Base-by-base conservation (phyloP, 495 filamentous ascomycete species). In the Arthonia radiata region DNA sequence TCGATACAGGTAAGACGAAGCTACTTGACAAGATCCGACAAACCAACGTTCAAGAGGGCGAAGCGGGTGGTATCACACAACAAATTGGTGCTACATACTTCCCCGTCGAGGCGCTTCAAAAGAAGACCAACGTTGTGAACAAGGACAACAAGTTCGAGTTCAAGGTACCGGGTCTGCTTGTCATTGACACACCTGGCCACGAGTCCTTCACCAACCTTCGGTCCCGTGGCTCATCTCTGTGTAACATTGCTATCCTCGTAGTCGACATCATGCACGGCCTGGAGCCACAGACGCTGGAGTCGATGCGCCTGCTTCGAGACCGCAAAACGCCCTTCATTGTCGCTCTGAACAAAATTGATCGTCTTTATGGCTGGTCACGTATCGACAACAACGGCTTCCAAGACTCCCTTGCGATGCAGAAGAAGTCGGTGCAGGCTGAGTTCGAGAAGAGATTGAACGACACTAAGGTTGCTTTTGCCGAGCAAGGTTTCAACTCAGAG, bases 181-280 rank as follows among this genome's bases (percentile, higher is more conserved):
- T 99, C 36, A 99, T 99, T 43, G 89, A 99, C 56, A 99, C 89
- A 4, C 89, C 89, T 39, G 89, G 89, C 56, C 89, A 99, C 78
- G 89, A 99, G 61, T 94, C 86, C 37, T 99, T 99, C 66, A 89
- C 83, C 29, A 99, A 99, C 53, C 48, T 99, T 32, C 75, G 89
- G 31, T 92, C 81, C 31, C 64, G 89, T 52, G 89, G 89, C 48
- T 92, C 82, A 21, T 92, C 81, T 25, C 70, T 99, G 27, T 99
- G 89, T 49, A 99, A 99, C 55, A 94, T 99, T 52, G 89, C 89
- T 41, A 99, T 99, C 45, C 56, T 99, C 32, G 89, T 99, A 13
- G 82, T 99, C 36, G 89, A 99, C 61, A 99, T 99, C 43, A 99
- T 99, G 89, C 89, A 99, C 59, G 89, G 89, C 42, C 66, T 99